A percentile compares a stretch with the other conserved stretches of the same genome.
These are phyloP conservation scores for Neotropicomus parvogracilis DNA, from an alignment of 1,284 basidiomycete genomes.

Conservation along the genomic window DNA sequence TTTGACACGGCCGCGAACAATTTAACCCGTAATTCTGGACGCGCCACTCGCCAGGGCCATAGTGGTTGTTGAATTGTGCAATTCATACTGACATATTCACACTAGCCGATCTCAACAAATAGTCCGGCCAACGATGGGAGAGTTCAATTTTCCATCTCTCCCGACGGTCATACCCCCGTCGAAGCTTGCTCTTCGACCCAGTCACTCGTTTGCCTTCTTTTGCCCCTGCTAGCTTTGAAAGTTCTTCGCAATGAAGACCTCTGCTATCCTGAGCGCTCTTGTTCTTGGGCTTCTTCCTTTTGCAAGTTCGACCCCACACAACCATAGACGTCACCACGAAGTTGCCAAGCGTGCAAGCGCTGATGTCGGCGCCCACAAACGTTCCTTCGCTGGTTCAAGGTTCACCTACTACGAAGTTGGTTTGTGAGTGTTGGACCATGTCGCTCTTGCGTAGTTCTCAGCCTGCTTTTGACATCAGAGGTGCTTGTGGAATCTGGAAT, in stretches of 20 bases:
- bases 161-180: slow-evolving; percentile 5
- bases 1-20: too few species aligned
- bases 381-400: slow-evolving; percentile 32
- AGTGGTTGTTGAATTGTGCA: too few species aligned
- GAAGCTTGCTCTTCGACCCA: slow-evolving; percentile 18
- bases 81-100: slow-evolving; percentile 3
- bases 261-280: slow-evolving; percentile 27
- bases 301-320: slow-evolving; percentile 31
- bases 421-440: slow-evolving; percentile 39
- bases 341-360: slow-evolving; percentile 41
- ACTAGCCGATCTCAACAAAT: slow-evolving; percentile 25
- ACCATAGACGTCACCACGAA: slow-evolving; percentile 38
- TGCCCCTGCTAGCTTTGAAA: background rate
- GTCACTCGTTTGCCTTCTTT: slow-evolving; percentile 33
- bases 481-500: slow-evolving; percentile 53
- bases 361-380: slow-evolving; percentile 38
- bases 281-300: slow-evolving; percentile 39
- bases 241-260: slow-evolving; percentile 23
- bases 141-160: slow-evolving; percentile 1
- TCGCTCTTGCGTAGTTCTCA: background rate
- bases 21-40: too few species aligned
- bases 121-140: background rate
- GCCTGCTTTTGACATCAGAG: slow-evolving; percentile 32
- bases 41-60: background rate
- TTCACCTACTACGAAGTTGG: slow-evolving; percentile 56